Evolutionary conservation across 75 land plant species (phyloP).

Genomic region (Sequoia sempervirens): DNA sequence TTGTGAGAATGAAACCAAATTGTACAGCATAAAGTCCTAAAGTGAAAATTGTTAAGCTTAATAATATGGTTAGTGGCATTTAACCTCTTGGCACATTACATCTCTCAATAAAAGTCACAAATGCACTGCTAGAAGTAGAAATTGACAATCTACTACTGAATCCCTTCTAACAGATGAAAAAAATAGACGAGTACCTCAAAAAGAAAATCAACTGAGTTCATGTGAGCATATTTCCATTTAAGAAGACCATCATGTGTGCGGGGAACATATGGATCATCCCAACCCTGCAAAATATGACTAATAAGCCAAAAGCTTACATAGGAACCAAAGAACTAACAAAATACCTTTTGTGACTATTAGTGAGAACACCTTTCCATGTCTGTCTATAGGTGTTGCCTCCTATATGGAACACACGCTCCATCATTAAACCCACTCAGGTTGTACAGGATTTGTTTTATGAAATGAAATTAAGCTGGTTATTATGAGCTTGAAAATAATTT

Average conservation of each 20-base stretch:
- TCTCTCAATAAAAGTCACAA: not conserved
- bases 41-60: not conserved
- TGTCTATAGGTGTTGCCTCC: not conserved
- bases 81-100: not conserved
- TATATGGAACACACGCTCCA: too few species aligned
- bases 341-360: not conserved
- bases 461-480: not conserved
- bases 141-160: not conserved
- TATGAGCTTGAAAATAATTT: not conserved
- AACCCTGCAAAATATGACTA: slow-evolving; percentile 53
- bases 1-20: not conserved
- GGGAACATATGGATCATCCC: slow-evolving; percentile 95
- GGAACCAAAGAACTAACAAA: not conserved
- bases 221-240: slow-evolving; percentile 92
- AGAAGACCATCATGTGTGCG: slow-evolving; percentile 91
- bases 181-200: slow-evolving; percentile 49
- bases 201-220: slow-evolving; percentile 98
- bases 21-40: not conserved
- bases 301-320: not conserved
- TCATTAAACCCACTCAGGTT: not conserved
- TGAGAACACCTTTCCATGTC: not conserved
- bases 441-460: not conserved
- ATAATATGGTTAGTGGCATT: not conserved
- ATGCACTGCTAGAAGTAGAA: not conserved
- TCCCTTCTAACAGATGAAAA: not conserved